These are phyloP conservation scores for Pseudocercospora pini-densiflorae DNA, from an alignment of 2,329 filamentous ascomycete genomes.

Conservation along the genomic window DNA sequence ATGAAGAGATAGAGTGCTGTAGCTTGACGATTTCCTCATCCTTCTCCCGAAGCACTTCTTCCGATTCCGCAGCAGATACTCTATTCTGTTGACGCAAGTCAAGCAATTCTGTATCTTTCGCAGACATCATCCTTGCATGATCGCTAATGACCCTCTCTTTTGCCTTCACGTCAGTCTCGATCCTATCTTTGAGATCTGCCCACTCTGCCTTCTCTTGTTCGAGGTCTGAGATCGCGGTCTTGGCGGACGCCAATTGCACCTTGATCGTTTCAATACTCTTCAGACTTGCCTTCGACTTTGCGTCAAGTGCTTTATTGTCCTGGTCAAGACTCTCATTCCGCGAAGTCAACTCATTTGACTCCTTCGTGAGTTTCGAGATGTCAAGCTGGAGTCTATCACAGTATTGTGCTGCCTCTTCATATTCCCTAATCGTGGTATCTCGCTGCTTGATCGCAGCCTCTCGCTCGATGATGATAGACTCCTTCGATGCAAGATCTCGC, in stretches of 20 bases:
- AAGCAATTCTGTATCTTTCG: not conserved
- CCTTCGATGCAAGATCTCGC: not conserved
- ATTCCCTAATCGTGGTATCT: not conserved
- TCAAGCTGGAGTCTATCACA: slow-evolving; percentile 1
- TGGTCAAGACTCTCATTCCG: not conserved
- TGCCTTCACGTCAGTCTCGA: not conserved
- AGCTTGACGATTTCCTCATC: not conserved
- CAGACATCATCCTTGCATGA: not conserved
- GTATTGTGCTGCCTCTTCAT: not conserved
- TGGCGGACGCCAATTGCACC: not conserved
- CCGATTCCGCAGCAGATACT: too few species aligned
- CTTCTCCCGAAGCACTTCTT: too few species aligned
- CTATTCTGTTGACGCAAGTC: not conserved
- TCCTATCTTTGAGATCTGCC: not conserved
- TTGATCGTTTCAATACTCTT: not conserved
- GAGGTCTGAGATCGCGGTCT: not conserved
- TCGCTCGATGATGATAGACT: not conserved
- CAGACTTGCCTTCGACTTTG: not conserved
- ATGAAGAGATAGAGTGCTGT: not conserved
- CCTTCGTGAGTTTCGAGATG: not conserved
- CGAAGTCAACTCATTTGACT: not conserved
- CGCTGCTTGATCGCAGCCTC: not conserved
- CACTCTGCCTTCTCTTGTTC: not conserved
- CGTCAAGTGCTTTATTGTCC: not conserved
- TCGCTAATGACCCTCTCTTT: not conserved